A percentile compares a stretch with the other conserved stretches of the same genome.
Conservation (phyloP, 2,329 filamentous ascomycete species). For the Westerdykella ornata region DNA sequence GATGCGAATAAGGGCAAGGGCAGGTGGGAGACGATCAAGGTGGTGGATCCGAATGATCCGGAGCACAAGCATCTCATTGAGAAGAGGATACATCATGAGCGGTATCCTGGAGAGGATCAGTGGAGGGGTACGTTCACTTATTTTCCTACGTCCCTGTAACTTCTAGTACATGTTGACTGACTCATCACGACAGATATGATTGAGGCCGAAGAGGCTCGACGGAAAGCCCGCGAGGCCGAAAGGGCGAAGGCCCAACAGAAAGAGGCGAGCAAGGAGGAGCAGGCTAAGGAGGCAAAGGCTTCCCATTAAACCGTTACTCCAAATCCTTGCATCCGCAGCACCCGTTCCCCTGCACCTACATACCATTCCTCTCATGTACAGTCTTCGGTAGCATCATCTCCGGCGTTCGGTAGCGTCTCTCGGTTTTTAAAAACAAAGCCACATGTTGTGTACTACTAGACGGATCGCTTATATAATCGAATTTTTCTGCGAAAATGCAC, state of each 20-base stretch:
- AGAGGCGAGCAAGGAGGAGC: neutral
- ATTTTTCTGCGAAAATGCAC: no score
- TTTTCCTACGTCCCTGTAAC: neutral
- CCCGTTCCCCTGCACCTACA: no score
- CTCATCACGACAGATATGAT: slow-evolving; percentile 60
- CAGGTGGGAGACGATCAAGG: slow-evolving; percentile 77
- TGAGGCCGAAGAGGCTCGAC: slow-evolving; percentile 63
- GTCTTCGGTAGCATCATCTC: no score
- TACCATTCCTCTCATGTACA: no score
- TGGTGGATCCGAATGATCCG: slow-evolving; percentile 73
- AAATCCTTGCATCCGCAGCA: no score
- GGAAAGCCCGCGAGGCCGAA: slow-evolving; percentile 44
- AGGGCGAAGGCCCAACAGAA: slow-evolving; percentile 11
- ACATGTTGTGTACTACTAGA: no score
- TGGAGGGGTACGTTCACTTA: slow-evolving; percentile 65
- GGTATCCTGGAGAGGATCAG: slow-evolving; percentile 81
- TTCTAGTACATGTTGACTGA: slow-evolving; percentile 17
- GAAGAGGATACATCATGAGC: slow-evolving; percentile 80
- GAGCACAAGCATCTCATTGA: slow-evolving; percentile 77
- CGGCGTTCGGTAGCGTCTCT: no score
- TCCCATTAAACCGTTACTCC: no score
- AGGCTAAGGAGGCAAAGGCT: neutral
- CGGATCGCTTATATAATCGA: no score
- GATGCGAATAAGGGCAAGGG: slow-evolving; percentile 72
- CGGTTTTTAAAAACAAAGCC: no score